A percentile compares a stretch with the other conserved stretches of the same genome.
These are phyloP conservation scores for Pyrenula massariospora DNA, from an alignment of 495 filamentous ascomycete species.

Conservation along the genomic window DNA sequence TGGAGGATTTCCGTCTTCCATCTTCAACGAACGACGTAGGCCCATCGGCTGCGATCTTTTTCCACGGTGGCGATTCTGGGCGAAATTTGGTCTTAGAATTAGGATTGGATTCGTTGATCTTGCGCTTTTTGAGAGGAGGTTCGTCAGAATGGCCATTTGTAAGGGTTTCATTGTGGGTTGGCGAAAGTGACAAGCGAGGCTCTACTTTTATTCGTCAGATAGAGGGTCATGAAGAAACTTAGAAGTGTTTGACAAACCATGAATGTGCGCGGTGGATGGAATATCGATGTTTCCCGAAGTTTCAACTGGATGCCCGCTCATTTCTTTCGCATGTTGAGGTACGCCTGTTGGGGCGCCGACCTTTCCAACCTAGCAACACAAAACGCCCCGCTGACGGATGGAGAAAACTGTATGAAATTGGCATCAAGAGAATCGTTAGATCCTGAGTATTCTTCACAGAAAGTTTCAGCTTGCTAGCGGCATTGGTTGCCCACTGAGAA, in stretches of 20 bases:
- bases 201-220: not conserved
- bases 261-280: not conserved
- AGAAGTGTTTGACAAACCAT: not conserved
- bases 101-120: conserved; percentile 41
- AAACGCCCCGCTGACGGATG: conserved; percentile 45
- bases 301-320: not conserved
- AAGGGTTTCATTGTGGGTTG: not conserved
- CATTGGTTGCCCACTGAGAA: conserved; percentile 7
- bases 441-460: conserved; percentile 34
- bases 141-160: conserved; percentile 25
- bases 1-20: conserved; percentile 76
- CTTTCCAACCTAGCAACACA: not conserved
- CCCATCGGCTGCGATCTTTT: conserved; percentile 72
- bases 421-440: conserved; percentile 51
- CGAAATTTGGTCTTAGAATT: conserved; percentile 37
- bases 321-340: not conserved
- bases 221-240: not conserved
- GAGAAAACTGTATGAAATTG: conserved; percentile 47
- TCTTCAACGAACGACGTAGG: conserved; percentile 74
- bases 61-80: conserved; percentile 80
- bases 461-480: conserved; percentile 33
- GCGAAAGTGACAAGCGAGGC: not conserved
- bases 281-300: not conserved
- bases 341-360: not conserved
- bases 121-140: conserved; percentile 63